A percentile compares a stretch with the other conserved stretches of the same genome.
These are phyloP conservation scores for Cryptococcus sp. DNA, from an alignment of 1,284 basidiomycete genomes.

Conservation along the genomic window DNA sequence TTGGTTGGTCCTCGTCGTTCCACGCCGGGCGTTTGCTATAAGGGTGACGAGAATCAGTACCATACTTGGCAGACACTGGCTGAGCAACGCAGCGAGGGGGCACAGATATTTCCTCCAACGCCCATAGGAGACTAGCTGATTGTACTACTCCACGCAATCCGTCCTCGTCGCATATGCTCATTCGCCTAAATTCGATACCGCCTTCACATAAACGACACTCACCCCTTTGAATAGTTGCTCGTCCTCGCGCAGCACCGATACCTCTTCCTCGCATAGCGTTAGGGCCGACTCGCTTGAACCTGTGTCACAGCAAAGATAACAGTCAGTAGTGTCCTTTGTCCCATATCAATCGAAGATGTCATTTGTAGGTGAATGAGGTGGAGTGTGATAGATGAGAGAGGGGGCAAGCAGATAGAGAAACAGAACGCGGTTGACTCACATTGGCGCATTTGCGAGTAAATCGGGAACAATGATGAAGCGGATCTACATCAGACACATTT, in stretches of 20 bases:
- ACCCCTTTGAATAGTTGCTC: slow-evolving; percentile 54
- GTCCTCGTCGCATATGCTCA: no score
- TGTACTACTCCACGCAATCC: neutral
- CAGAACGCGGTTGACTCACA: slow-evolving; percentile 62
- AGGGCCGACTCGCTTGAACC: slow-evolving; percentile 98
- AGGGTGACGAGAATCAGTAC: slow-evolving; percentile 11
- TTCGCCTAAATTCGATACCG: no score
- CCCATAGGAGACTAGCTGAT: neutral
- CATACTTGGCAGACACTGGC: no score
- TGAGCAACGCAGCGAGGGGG: no score
- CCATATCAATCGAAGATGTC: neutral
- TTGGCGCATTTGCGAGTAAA: slow-evolving; percentile 98
- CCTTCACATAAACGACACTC: slow-evolving; percentile 9
- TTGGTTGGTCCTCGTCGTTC: slow-evolving; percentile 49
- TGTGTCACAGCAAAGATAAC: slow-evolving; percentile 47
- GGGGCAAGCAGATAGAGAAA: no score
- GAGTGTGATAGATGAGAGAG: neutral
- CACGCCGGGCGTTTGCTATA: slow-evolving; percentile 50
- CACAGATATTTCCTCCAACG: no score
- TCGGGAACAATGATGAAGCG: slow-evolving; percentile 99
- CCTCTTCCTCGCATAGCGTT: slow-evolving; percentile 98
- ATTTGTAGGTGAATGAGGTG: neutral
- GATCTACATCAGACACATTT: slow-evolving; percentile 62
- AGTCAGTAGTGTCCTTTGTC: neutral
- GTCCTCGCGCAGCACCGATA: slow-evolving; percentile 75